Conservation (phyloP, 2,329 filamentous ascomycete genomes). For the Curvularia sp. region DNA sequence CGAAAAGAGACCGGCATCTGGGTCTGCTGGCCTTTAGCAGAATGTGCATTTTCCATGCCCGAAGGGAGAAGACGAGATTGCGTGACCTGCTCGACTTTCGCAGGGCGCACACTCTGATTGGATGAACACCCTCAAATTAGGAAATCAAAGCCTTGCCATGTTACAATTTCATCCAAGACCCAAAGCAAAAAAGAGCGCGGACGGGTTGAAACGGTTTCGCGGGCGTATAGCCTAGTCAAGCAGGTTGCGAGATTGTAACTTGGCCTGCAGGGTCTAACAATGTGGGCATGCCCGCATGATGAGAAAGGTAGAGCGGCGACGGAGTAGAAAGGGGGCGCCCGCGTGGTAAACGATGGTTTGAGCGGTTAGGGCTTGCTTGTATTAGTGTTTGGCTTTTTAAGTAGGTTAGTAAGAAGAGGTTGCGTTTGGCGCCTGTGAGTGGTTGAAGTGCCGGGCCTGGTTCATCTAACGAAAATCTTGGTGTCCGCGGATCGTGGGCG, state of each 20-base stretch:
- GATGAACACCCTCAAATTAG: conserved; percentile 20
- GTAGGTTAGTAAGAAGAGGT: not conserved
- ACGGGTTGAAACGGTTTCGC: conserved; percentile 20
- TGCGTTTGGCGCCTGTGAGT: conserved; percentile 14
- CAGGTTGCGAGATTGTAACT: conserved; percentile 26
- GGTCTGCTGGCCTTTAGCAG: conserved; percentile 18
- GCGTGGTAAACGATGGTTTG: conserved; percentile 23
- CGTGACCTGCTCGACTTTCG: conserved; percentile 22
- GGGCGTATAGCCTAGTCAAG: conserved; percentile 37
- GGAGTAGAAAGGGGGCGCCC: conserved; percentile 1
- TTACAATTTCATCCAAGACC: conserved; percentile 25
- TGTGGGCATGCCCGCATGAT: conserved; percentile 38
- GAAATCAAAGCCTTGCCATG: conserved; percentile 25
- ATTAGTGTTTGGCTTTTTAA: conserved; percentile 14
- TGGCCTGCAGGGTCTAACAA: conserved; percentile 5
- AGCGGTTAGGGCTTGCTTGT: conserved; percentile 9
- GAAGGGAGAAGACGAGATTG: not conserved
- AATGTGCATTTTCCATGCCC: conserved; percentile 1
- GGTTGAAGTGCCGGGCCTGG: conserved; percentile 5
- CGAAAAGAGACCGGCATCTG: conserved; percentile 4
- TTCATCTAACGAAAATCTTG: not conserved
- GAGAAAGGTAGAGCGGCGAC: conserved; percentile 16
- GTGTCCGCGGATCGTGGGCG: conserved; percentile 11
- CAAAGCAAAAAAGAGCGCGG: conserved; percentile 14
- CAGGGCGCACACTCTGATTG: conserved; percentile 23